Base-by-base conservation (phyloP, 129 eudicot species). In the Arctium minus region DNA sequence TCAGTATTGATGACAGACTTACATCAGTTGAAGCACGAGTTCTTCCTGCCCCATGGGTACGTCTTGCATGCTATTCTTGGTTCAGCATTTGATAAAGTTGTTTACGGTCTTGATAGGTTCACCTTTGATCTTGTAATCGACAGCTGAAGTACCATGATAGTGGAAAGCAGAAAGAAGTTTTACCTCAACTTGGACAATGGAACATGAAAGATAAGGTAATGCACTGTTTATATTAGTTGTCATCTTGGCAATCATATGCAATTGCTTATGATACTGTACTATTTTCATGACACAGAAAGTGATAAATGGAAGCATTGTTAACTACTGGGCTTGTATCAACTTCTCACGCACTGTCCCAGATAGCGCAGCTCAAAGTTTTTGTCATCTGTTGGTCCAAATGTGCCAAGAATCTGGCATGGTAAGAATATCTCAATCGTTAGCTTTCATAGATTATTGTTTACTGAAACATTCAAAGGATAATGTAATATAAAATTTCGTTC, bases 11-110 rank as follows among this genome's bases (percentile, higher is more conserved):
- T 53, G 92, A 90, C 76, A 92, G 83, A 71, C 90, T 86, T 39
- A 90, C 92, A 38, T 81, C 92, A 5, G 86, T 92, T 40, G 97
- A 92, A 37, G 97, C 94, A 71, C 92, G 97, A 39, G 90, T 92
- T 77, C 92, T 92, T 83, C 97, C 97, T 46, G 92, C 97, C 42
- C 97, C 97, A 40, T 88, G 97, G 97, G 97, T 92, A 84, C 18
- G 46, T 6, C 33, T 68, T 60, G 6, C 37, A 29, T 48, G 17
- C 13, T 33, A 42, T 30, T 48, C 70, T 76, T 78, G 3, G 6
- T 72, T 72, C 68, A 38, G n/a, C 35, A 29, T 79, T 74, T 73
- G 36, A 53, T 77, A 1, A 36, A 33, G 73, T 70, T 17, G 17
- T 44, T 67, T 31, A 44, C 31, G 27, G 27, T 22, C 27, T 22